Conservation (phyloP, 345 rosid genomes). For the Lepidium africanum region DNA sequence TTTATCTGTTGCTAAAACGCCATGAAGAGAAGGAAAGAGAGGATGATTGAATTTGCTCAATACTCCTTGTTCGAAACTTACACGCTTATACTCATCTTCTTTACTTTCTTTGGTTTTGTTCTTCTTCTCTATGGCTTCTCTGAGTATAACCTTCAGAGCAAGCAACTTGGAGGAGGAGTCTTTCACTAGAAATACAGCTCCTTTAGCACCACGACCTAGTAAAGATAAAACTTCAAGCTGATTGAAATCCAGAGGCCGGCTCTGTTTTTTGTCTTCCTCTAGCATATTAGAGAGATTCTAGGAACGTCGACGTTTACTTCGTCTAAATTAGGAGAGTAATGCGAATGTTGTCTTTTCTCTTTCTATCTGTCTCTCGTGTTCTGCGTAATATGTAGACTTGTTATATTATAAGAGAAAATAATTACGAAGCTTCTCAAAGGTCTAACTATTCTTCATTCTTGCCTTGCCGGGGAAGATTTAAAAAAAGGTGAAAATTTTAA, state of each 20-base stretch:
- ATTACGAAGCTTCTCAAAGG: neutral
- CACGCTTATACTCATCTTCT: conserved; percentile 40
- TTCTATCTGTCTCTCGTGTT: neutral
- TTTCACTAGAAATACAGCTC: conserved; percentile 66
- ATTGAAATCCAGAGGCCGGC: conserved; percentile 29
- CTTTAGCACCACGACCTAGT: conserved; percentile 85
- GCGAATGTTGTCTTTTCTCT: neutral
- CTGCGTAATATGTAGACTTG: neutral
- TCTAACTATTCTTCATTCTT: neutral
- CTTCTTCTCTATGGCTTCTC: conserved; percentile 60
- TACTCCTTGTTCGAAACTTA: conserved; percentile 59
- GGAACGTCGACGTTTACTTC: neutral
- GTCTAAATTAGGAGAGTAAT: neutral
- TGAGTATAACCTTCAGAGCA: conserved; percentile 73
- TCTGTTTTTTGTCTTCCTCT: neutral
- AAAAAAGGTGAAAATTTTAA: neutral
- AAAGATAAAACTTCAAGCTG: conserved; percentile 45
- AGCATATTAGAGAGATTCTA: neutral
- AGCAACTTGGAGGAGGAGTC: conserved; percentile 24
- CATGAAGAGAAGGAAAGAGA: conserved; percentile 68
- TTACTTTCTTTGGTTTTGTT: neutral
- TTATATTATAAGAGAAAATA: neutral
- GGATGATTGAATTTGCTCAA: conserved; percentile 58
- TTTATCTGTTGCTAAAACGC: conserved; percentile 54
- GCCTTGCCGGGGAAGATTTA: conserved; percentile 26